Evolutionary conservation across 352 stramenopile species (phyloP).

Genomic region (Peronospora destructor): DNA sequence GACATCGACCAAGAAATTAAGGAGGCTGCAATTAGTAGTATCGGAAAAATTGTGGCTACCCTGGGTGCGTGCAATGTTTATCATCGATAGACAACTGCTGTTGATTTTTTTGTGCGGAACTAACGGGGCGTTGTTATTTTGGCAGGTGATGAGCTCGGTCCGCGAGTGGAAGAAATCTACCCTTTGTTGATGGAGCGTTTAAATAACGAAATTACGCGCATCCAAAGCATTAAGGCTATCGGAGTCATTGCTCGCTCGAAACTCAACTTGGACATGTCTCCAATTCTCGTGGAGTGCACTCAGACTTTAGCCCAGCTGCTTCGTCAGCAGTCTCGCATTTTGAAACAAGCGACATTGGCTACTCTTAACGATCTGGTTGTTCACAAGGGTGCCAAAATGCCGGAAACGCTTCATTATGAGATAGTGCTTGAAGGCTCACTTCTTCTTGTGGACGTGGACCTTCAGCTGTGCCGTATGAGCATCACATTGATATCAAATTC

Average conservation of each 20-base stretch:
- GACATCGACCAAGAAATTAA: slow-evolving; percentile 99
- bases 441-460: slow-evolving; percentile 92
- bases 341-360: slow-evolving; percentile 92
- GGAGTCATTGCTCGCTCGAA: slow-evolving; percentile 83
- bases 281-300: slow-evolving; percentile 87
- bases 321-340: slow-evolving; percentile 90
- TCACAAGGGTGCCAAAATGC: slow-evolving; percentile 62
- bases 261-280: slow-evolving; percentile 84
- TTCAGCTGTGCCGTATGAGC: slow-evolving; percentile 93
- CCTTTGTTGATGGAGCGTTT: slow-evolving; percentile 93
- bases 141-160: slow-evolving; percentile 73
- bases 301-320: slow-evolving; percentile 88
- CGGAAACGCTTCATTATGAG: slow-evolving; percentile 75
- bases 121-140: slow-evolving; percentile 8
- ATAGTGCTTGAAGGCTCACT: slow-evolving; percentile 87
- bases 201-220: slow-evolving; percentile 96
- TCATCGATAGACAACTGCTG: neutral
- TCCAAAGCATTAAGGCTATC: slow-evolving; percentile 95
- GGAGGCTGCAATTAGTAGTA: slow-evolving; percentile 90
- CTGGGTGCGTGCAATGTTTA: slow-evolving; percentile 33
- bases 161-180: slow-evolving; percentile 80
- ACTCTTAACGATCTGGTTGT: slow-evolving; percentile 89
- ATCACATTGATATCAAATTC: slow-evolving; percentile 84
- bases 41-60: slow-evolving; percentile 83
- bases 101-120: neutral